These are phyloP conservation scores for Houttuynia cordata DNA, from an alignment of 164 flowering plant species.

Conservation along the genomic window DNA sequence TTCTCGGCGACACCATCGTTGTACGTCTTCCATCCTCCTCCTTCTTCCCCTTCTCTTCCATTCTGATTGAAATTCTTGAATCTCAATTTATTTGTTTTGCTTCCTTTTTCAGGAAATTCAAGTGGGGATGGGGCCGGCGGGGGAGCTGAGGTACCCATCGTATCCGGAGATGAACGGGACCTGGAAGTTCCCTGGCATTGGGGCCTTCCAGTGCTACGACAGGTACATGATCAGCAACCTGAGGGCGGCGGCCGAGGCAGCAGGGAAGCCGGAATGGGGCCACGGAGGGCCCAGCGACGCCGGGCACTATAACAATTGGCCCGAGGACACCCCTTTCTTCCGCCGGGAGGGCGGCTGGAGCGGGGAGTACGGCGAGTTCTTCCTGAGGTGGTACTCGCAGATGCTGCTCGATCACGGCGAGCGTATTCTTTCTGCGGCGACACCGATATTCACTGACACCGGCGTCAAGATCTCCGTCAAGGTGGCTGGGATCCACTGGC, in stretches of 20 bases:
- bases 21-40: constrained; percentile 23
- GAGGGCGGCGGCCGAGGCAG: constrained; percentile 79
- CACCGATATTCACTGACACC: constrained; percentile 27
- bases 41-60: background rate
- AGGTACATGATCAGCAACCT: constrained; percentile 80
- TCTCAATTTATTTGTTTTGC: background rate
- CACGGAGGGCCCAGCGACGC: constrained; percentile 86
- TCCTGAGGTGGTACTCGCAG: constrained; percentile 87
- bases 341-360: constrained; percentile 69
- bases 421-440: constrained; percentile 50
- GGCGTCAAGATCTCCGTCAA: constrained; percentile 75
- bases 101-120: constrained; percentile 65
- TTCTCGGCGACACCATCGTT: constrained; percentile 88
- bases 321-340: constrained; percentile 83
- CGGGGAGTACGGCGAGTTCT: constrained; percentile 67
- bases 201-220: constrained; percentile 94
- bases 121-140: constrained; percentile 99
- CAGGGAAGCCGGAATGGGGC: constrained; percentile 87
- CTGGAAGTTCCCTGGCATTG: constrained; percentile 94
- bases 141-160: constrained; percentile 92
- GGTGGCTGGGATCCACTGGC: constrained; percentile 96
- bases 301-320: constrained; percentile 88
- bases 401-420: constrained; percentile 86
- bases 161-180: constrained; percentile 85
- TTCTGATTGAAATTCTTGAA: too few relatives aligned